Percentiles rank a stretch among this genome's conserved stretches.
These are phyloP conservation scores for Phaeosphaeriaceae sp. DNA, from an alignment of 2,329 filamentous ascomycete species.

Conservation along the genomic window DNA sequence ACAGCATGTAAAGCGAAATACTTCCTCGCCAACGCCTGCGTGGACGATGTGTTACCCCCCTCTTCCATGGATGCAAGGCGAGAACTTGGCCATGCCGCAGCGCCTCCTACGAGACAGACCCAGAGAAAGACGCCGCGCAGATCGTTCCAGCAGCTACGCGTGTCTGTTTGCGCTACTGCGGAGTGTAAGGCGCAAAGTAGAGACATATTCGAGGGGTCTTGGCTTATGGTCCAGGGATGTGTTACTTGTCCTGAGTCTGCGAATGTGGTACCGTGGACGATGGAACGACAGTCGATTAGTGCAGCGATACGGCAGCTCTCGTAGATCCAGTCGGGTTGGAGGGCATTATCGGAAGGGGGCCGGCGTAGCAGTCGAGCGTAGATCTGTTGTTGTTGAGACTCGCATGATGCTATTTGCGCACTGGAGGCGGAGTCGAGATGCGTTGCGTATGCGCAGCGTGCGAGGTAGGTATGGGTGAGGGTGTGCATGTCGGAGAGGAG, in stretches of 20 bases:
- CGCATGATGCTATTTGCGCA: slow-evolving; percentile 22
- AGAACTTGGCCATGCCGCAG: slow-evolving; percentile 28
- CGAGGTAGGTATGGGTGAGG: slow-evolving; percentile 29
- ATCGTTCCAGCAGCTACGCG: slow-evolving; percentile 28
- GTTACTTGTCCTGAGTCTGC: slow-evolving; percentile 22
- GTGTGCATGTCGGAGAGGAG: slow-evolving; percentile 37
- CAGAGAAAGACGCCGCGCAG: slow-evolving; percentile 40
- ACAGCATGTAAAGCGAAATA: slow-evolving; percentile 40
- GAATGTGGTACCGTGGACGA: slow-evolving; percentile 35
- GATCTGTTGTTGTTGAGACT: slow-evolving; percentile 33
- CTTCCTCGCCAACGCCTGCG: slow-evolving; percentile 34
- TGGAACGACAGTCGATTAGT: slow-evolving; percentile 39
- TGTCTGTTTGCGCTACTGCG: slow-evolving; percentile 34
- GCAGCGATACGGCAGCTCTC: slow-evolving; percentile 41
- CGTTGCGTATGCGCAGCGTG: slow-evolving; percentile 22
- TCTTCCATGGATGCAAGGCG: slow-evolving; percentile 2
- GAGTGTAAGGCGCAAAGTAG: slow-evolving; percentile 31
- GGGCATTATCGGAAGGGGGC: slow-evolving; percentile 18
- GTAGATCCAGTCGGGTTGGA: slow-evolving; percentile 37
- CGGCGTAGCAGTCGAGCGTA: slow-evolving; percentile 26
- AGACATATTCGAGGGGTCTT: slow-evolving; percentile 10
- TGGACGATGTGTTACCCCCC: slow-evolving; percentile 11
- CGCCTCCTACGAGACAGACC: slow-evolving; percentile 40
- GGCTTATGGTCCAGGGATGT: background rate
- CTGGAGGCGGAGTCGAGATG: slow-evolving; percentile 10